These are phyloP conservation scores for Cytospora schulzeri DNA, from an alignment of 2,329 filamentous ascomycete species.

Conservation along the genomic window DNA sequence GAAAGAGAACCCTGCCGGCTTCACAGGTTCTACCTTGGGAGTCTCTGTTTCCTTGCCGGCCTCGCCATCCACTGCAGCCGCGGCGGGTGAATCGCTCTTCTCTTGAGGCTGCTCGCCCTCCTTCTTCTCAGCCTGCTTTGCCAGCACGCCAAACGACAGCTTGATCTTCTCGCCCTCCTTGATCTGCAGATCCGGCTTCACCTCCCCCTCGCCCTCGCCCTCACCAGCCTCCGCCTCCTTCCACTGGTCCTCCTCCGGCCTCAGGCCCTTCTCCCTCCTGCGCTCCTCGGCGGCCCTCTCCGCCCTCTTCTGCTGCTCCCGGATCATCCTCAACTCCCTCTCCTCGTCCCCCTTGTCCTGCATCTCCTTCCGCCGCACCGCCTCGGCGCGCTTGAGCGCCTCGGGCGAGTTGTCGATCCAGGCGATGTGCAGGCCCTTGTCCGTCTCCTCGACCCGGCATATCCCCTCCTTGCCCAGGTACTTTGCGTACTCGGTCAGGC, in stretches of 20 bases:
- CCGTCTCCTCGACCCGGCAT: constrained; percentile 85
- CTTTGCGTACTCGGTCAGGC: constrained; percentile 87
- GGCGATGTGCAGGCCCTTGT: constrained; percentile 80
- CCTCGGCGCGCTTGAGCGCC: constrained; percentile 77
- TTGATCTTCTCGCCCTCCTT: constrained; percentile 77
- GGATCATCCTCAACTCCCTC: constrained; percentile 78
- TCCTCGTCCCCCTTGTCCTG: constrained; percentile 91
- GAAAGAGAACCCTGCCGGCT: constrained; percentile 66
- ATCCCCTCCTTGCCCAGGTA: constrained; percentile 83
- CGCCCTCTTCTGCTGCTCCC: constrained; percentile 80
- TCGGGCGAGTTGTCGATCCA: constrained; percentile 95
- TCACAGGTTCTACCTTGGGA: constrained; percentile 31
- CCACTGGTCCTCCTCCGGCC: constrained; percentile 31
- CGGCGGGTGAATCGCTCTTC: constrained; percentile 16
- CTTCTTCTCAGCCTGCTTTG: constrained; percentile 28
- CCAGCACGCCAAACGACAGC: constrained; percentile 63
- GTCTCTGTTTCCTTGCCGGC: constrained; percentile 12
- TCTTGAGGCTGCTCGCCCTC: constrained; percentile 27
- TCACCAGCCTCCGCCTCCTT: constrained; percentile 48
- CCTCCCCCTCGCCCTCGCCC: constrained; percentile 42
- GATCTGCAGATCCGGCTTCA: constrained; percentile 55
- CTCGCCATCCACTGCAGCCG: constrained; percentile 21
- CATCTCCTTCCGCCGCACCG: constrained; percentile 78
- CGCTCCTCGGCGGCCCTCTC: constrained; percentile 58
- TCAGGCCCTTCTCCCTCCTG: constrained; percentile 42